Evolutionary conservation across 2,329 filamentous ascomycete species (phyloP), one percentile per base, ranked within the genome.

Genomic region (Didymosphaeria variabile): DNA sequence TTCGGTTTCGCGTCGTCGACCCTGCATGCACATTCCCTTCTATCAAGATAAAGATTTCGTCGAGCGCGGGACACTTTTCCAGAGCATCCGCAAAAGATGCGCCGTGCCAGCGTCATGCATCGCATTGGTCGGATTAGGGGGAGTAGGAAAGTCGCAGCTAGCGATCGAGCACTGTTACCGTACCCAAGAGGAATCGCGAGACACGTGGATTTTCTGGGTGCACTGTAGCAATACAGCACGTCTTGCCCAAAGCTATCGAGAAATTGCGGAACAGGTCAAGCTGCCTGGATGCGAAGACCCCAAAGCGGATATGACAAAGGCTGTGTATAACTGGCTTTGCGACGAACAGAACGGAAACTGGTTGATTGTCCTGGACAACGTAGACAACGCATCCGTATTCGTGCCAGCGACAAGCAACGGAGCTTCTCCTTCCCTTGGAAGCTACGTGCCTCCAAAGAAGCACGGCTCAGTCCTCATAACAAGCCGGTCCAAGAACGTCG

Each of bases 321-420:
- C 65, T 5, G 62, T 67, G 3, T 38, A 61, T 47, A 50, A n/a
- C 52, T 67, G 62, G 64, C 57, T 67, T n/a, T 61, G 42, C 23
- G 60, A 67, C 38, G 40, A 29, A 47, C 36, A 31, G 49, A 62
- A 67, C 36, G 64, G 64, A 31, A 62, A 17, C 21, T 67, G 62
- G 64, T 52, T 65, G 3, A 63, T 67, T 52, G 57, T 67, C 55
- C 62, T 67, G n/a, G 64, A 67, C 53, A 65, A 67, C 52, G 62
- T 53, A 34, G 64, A 64, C 42, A 53, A 67, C 36, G 55, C n/a
- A n/a, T n/a, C n/a, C n/a, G n/a, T n/a, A n/a, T n/a, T n/a, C n/a
- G n/a, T n/a, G n/a, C n/a, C n/a, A n/a, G n/a, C n/a, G n/a, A n/a
- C n/a, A n/a, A n/a, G n/a, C n/a, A n/a, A n/a, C n/a, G n/a, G n/a